Evolutionary conservation across 179 eudicot species (phyloP), one percentile per base, ranked within the genome.

Genomic region (Pouteria campechiana): DNA sequence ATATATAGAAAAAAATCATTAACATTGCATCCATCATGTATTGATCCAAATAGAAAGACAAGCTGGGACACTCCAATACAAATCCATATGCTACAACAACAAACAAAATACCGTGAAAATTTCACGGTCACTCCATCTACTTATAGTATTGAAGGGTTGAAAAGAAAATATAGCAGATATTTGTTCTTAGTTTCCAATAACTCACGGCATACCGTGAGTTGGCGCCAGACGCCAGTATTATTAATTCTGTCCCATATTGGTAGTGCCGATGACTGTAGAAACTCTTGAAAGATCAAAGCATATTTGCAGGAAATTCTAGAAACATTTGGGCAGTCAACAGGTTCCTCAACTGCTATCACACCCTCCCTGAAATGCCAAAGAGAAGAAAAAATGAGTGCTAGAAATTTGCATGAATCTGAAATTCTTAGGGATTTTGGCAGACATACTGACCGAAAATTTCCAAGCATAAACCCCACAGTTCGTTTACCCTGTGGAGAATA

Each of bases 191-290:
- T 27, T 44, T 33, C 16, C 46, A n/a, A 35, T 37, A 7, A 47
- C 18, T 15, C 41, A 21, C 17, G 30, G 14, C 39, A 27, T 72
- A 89, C 97, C 6, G 97, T 89, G 50, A 89, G 69, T 56, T 89
- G 97, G 52, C 97, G 97, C 97, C 97, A 89, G 46, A 89, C 84
- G 48, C 97, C 97, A 48, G 64, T 55, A 70, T 89, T 89, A 50
- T 67, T 78, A 52, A 89, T 71, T 61, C 95, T 73, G 55, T 89
- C 84, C 97, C 97, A 89, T 42, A 89, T 42, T 12, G 97, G 95
- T 51, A 89, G 54, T 36, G 43, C 50, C 25, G 97, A 89, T 53
- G 65, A 39, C 55, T 72, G 85, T 31, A 89, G 62, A 54, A 84
- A 81, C 46, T 84, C 78, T 56, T 84, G 97, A 75, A 89, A 78